A percentile compares a stretch with the other conserved stretches of the same genome.
Conservation (phyloP, 257 asterid genomes). For the Linderniella brevidens region DNA sequence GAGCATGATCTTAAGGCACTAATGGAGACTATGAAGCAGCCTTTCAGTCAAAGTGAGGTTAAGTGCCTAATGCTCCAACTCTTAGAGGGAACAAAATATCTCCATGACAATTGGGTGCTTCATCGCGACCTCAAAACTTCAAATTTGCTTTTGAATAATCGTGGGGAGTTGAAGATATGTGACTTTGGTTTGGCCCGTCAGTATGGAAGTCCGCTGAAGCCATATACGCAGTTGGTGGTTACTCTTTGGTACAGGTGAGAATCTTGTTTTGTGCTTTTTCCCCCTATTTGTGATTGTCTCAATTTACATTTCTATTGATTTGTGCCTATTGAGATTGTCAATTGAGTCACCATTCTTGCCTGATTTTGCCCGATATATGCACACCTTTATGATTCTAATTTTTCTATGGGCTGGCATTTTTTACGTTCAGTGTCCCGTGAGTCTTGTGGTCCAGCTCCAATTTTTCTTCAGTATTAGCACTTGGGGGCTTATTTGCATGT, state of each 20-base stretch:
- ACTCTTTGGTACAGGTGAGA: conserved; percentile 95
- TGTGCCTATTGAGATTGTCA: too few relatives aligned
- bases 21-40: conserved; percentile 81
- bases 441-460: too few relatives aligned
- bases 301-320: too few relatives aligned
- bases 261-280: not conserved
- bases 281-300: not conserved
- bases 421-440: too few relatives aligned
- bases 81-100: conserved; percentile 62
- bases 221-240: conserved; percentile 84
- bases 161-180: conserved; percentile 84
- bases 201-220: conserved; percentile 85
- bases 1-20: conserved; percentile 88
- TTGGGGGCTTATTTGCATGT: too few relatives aligned
- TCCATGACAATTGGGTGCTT: conserved; percentile 92
- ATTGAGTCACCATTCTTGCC: too few relatives aligned
- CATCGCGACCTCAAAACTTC: conserved; percentile 89
- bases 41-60: conserved; percentile 85
- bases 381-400: too few relatives aligned
- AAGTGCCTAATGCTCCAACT: conserved; percentile 95
- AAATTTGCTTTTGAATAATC: conserved; percentile 63
- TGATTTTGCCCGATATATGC: too few relatives aligned
- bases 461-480: too few relatives aligned
- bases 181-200: conserved; percentile 96
- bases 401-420: too few relatives aligned